phyloP scores from a whole-genome alignment of 257 asterid species.

The Ocimum tenuiflorum region DNA sequence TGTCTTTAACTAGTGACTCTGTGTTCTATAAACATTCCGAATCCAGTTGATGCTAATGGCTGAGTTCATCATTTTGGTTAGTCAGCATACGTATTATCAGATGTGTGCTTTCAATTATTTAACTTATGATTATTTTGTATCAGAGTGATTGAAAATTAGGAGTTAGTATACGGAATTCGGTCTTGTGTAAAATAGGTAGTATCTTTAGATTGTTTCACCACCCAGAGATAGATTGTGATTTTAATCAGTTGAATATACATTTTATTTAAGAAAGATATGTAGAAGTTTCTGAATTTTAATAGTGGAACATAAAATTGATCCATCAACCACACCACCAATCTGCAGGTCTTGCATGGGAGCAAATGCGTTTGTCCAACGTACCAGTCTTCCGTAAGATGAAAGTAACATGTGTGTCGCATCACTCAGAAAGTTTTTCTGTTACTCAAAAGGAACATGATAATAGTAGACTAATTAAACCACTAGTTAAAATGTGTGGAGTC shows the following conservation, averaged over 20 bases:
- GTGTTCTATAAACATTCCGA: background rate
- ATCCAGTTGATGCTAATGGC: background rate
- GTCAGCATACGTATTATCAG: background rate
- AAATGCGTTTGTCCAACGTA: conserved; percentile 16
- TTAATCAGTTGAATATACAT: background rate
- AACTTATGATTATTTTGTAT: too few relatives aligned
- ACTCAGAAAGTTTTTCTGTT: conserved; percentile 24
- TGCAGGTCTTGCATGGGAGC: conserved; percentile 34
- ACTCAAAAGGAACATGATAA: conserved; percentile 20
- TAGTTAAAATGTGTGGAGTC: conserved; percentile 92
- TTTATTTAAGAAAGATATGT: background rate
- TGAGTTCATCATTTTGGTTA: background rate
- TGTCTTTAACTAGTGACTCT: background rate
- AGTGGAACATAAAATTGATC: background rate
- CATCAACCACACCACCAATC: conserved; percentile 1
- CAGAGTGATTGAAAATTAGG: too few relatives aligned
- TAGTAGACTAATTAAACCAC: conserved; percentile 29
- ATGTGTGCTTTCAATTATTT: background rate
- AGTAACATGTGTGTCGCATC: conserved; percentile 28
- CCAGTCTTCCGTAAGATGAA: conserved; percentile 20
- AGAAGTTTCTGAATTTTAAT: background rate
- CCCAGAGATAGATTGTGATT: too few relatives aligned
- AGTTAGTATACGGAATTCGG: too few relatives aligned
- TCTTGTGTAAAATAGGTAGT: too few relatives aligned
- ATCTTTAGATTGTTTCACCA: too few relatives aligned